Conservation (phyloP, 805 yeast genomes). For the Jamesozyma piceae region DNA sequence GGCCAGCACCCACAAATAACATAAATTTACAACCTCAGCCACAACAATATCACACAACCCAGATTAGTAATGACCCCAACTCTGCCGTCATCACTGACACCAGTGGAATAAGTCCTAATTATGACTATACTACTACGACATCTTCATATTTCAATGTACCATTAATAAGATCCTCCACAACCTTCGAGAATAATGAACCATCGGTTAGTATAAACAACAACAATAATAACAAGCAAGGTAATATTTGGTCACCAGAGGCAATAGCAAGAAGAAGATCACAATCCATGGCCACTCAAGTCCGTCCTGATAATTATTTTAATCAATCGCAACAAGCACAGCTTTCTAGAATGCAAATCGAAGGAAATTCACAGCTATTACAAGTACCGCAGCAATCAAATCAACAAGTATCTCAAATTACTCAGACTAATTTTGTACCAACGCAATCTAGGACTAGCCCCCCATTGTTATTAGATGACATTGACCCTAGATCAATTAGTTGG, state of each 20-base stretch:
- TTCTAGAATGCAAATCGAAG: neutral
- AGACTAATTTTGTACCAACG: neutral
- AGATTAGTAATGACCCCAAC: neutral
- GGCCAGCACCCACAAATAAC: constrained; percentile 12
- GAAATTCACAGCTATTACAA: constrained; percentile 1
- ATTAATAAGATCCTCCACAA: constrained; percentile 1
- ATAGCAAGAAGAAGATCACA: constrained; percentile 9
- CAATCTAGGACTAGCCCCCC: constrained; percentile 9
- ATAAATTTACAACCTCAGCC: neutral
- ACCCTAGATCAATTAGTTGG: constrained; percentile 47
- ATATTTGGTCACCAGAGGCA: constrained; percentile 4
- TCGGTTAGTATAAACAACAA: neutral
- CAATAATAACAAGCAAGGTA: neutral
- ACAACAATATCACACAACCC: neutral
- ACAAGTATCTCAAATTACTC: neutral
- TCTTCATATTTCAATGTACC: constrained; percentile 2
- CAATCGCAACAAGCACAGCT: neutral
- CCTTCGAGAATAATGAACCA: constrained; percentile 1
- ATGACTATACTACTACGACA: neutral
- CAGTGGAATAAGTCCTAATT: neutral
- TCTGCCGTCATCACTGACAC: neutral
- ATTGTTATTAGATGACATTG: constrained; percentile 45
- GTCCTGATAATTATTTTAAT: constrained; percentile 1
- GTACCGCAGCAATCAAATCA: neutral
- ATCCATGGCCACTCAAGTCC: constrained; percentile 8